A percentile compares a stretch with the other conserved stretches of the same genome.
Conservation (phyloP, 305 asterid genomes). For the Petunia hybrid region DNA sequence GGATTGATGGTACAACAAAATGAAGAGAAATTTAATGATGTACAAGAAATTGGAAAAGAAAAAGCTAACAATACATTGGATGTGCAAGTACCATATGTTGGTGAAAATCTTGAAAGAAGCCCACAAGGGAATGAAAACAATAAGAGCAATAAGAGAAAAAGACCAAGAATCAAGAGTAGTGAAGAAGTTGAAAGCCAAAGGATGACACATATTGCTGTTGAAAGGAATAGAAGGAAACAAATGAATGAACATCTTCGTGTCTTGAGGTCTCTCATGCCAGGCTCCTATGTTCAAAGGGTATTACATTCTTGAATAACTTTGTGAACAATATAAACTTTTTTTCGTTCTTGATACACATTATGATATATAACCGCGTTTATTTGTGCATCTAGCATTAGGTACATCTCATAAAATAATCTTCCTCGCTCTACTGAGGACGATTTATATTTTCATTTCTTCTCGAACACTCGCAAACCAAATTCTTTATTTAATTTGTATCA, state of each 20-base stretch:
- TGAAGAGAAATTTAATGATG: constrained; percentile 20
- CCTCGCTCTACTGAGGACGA: too few relatives aligned
- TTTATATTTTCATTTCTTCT: too few relatives aligned
- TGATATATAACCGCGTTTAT: too few relatives aligned
- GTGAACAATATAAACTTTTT: background rate
- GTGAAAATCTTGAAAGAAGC: constrained; percentile 45
- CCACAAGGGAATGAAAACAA: background rate
- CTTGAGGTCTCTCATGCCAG: constrained; percentile 95
- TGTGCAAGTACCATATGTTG: constrained; percentile 47
- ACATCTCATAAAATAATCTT: too few relatives aligned
- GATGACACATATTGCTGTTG: constrained; percentile 99
- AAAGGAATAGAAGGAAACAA: constrained; percentile 94
- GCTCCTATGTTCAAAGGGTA: constrained; percentile 98
- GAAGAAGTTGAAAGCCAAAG: constrained; percentile 98
- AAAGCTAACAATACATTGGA: background rate
- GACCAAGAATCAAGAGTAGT: constrained; percentile 73
- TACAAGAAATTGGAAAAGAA: background rate
- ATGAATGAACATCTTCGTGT: constrained; percentile 97
- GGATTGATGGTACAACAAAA: background rate
- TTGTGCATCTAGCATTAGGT: too few relatives aligned
- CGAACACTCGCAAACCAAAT: too few relatives aligned
- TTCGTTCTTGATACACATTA: too few relatives aligned
- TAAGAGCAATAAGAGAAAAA: constrained; percentile 66
- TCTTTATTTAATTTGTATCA: too few relatives aligned
- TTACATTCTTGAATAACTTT: background rate